A percentile compares a stretch with the other conserved stretches of the same genome.
phyloP scores from a whole-genome alignment of 1,284 basidiomycete species.

The Dichomitus squalens region DNA sequence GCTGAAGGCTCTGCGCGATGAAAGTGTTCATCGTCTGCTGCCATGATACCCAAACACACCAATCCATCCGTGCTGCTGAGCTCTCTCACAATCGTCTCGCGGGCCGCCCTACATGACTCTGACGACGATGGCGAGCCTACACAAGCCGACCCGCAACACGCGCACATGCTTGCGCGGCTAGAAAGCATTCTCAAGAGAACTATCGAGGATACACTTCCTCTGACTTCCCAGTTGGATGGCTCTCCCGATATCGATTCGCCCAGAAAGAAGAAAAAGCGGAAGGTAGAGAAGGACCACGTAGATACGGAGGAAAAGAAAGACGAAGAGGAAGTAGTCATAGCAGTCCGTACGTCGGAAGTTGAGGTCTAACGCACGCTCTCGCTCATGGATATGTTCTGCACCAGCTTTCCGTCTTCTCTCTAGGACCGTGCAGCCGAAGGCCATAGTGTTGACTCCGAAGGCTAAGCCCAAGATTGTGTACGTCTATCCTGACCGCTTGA shows the following conservation, averaged over 20 bases:
- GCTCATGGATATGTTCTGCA: background rate
- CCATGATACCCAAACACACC: constrained; percentile 26
- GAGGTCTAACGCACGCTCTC: background rate
- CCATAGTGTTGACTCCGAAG: constrained; percentile 31
- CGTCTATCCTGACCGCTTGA: constrained; percentile 1
- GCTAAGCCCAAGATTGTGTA: constrained; percentile 29
- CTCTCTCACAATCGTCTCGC: constrained; percentile 24
- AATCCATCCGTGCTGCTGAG: constrained; percentile 24
- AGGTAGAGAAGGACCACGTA: background rate
- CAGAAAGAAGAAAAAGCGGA: constrained; percentile 19
- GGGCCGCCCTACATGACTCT: constrained; percentile 24
- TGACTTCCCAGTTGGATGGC: background rate
- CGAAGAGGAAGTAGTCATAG: background rate
- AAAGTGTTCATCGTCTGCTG: background rate
- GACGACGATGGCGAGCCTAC: constrained; percentile 13
- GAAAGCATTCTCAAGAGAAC: constrained; percentile 32
- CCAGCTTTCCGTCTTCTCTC: constrained; percentile 39
- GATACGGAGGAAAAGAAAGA: background rate
- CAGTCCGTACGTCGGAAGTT: constrained; percentile 15
- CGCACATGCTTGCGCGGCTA: constrained; percentile 25
- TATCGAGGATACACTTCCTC: constrained; percentile 23
- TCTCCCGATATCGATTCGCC: constrained; percentile 5
- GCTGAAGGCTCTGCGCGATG: too few relatives aligned
- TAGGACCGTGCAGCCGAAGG: constrained; percentile 23
- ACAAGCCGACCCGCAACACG: constrained; percentile 14